Evolutionary conservation across 371 early-diverging fungal genomes (phyloP).

Genomic region (Catenaria anguillulae): DNA sequence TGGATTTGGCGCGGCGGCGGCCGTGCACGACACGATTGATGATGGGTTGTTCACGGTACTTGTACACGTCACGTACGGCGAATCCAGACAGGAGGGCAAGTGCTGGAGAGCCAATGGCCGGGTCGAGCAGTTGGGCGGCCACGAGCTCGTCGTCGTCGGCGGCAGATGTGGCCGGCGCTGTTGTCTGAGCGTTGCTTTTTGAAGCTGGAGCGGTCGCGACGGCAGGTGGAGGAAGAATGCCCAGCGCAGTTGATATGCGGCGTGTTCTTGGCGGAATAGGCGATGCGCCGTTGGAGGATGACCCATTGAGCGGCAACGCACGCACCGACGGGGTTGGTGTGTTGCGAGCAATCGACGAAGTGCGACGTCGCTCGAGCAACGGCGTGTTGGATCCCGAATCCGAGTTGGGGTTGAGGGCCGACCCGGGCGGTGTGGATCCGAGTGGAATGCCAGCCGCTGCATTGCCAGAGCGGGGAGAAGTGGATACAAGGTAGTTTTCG

Average conservation of each 20-base stretch:
- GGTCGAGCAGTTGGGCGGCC: background rate
- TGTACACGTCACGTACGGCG: background rate
- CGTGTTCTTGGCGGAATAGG: background rate
- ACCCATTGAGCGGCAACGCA: background rate
- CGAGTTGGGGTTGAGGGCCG: background rate
- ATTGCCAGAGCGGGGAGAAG: background rate
- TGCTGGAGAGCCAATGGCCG: background rate
- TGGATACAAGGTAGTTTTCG: background rate
- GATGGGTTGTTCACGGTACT: background rate
- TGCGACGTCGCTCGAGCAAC: background rate
- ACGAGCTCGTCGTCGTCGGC: too few relatives aligned
- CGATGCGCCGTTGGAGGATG: background rate
- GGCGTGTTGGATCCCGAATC: background rate
- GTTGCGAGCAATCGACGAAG: too few relatives aligned
- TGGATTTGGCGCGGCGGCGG: too few relatives aligned
- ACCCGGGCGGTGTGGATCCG: background rate
- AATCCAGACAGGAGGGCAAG: background rate
- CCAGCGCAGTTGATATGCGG: too few relatives aligned
- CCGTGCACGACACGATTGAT: background rate
- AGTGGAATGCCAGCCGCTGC: too few relatives aligned
- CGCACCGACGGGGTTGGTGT: background rate
- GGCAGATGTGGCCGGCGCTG: background rate
- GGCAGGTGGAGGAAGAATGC: too few relatives aligned
- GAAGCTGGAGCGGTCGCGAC: background rate
- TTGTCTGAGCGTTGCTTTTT: too few relatives aligned